phyloP scores from a whole-genome alignment of 495 filamentous ascomycete genomes.

The Tuber borchii region DNA sequence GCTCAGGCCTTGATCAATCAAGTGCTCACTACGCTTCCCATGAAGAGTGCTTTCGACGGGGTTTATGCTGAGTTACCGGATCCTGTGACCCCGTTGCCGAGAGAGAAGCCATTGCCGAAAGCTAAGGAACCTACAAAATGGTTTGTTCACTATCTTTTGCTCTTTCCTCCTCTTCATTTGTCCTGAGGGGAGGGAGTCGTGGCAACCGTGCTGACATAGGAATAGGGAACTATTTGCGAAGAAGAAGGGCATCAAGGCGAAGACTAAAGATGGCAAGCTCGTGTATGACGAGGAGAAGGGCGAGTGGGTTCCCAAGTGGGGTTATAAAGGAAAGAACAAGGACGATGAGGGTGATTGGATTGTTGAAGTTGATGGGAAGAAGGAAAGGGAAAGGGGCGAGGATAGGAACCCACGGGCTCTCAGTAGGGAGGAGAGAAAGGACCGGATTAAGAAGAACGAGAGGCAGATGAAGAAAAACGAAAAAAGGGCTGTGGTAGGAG shows the following conservation, averaged over 20 bases:
- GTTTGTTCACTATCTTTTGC: slow-evolving; percentile 40
- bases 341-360: slow-evolving; percentile 70
- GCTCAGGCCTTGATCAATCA: slow-evolving; percentile 84
- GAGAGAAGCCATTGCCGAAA: slow-evolving; percentile 80
- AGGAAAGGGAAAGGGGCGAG: slow-evolving; percentile 53
- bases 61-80: slow-evolving; percentile 71
- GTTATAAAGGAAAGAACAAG: slow-evolving; percentile 89
- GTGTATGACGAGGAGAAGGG: slow-evolving; percentile 76
- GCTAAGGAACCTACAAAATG: slow-evolving; percentile 81
- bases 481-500: slow-evolving; percentile 49
- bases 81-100: slow-evolving; percentile 62
- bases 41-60: slow-evolving; percentile 57
- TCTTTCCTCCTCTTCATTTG: background rate
- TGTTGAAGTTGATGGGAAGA: slow-evolving; percentile 81
- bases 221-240: slow-evolving; percentile 72
- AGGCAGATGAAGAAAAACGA: slow-evolving; percentile 63
- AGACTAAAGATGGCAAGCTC: slow-evolving; percentile 65
- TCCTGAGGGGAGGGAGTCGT: background rate
- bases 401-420: slow-evolving; percentile 55
- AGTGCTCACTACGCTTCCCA: slow-evolving; percentile 76
- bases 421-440: slow-evolving; percentile 56
- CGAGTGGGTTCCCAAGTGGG: slow-evolving; percentile 89
- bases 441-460: slow-evolving; percentile 66
- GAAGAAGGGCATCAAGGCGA: slow-evolving; percentile 88
- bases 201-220: slow-evolving; percentile 10